These are phyloP conservation scores for Trichoderma virens DNA, from an alignment of 495 filamentous ascomycete species.

Conservation along the genomic window DNA sequence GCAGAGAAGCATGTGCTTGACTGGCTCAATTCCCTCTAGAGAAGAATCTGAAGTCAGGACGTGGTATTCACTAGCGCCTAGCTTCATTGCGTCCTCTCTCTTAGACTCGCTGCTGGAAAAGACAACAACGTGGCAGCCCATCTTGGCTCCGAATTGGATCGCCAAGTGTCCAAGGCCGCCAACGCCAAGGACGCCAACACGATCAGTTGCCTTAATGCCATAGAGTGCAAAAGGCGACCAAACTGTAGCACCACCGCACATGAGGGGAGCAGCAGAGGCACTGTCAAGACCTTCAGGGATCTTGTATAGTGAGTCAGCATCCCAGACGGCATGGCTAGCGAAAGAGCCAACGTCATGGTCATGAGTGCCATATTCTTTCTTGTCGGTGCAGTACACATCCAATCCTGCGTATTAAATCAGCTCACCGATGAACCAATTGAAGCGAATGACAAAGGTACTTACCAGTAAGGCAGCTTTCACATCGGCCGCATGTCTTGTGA, in stretches of 20 bases:
- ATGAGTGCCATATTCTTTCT: constrained; percentile 40
- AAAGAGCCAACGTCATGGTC: constrained; percentile 52
- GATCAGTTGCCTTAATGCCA: constrained; percentile 36
- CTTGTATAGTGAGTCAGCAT: constrained; percentile 44
- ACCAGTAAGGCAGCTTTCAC: constrained; percentile 46
- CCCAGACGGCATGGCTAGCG: constrained; percentile 46
- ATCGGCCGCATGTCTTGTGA: constrained; percentile 42
- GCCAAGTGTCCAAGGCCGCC: constrained; percentile 59
- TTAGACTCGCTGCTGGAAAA: constrained; percentile 51
- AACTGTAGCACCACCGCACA: constrained; percentile 51
- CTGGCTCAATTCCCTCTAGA: constrained; percentile 24
- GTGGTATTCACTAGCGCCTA: constrained; percentile 45
- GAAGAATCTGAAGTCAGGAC: constrained; percentile 35
- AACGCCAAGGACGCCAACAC: constrained; percentile 54
- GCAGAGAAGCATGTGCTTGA: constrained; percentile 43
- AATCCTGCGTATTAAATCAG: constrained; percentile 34
- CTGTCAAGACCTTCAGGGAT: constrained; percentile 44
- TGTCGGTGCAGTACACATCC: constrained; percentile 45
- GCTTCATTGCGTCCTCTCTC: constrained; percentile 44
- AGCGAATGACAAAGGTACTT: constrained; percentile 28
- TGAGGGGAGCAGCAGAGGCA: constrained; percentile 44
- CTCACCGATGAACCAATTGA: not conserved
- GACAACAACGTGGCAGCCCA: constrained; percentile 56
- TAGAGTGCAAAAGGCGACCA: constrained; percentile 45
- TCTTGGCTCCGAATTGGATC: constrained; percentile 55